Conservation (phyloP, 371 early-diverging fungal genomes). For the Gilbertella persicaria region DNA sequence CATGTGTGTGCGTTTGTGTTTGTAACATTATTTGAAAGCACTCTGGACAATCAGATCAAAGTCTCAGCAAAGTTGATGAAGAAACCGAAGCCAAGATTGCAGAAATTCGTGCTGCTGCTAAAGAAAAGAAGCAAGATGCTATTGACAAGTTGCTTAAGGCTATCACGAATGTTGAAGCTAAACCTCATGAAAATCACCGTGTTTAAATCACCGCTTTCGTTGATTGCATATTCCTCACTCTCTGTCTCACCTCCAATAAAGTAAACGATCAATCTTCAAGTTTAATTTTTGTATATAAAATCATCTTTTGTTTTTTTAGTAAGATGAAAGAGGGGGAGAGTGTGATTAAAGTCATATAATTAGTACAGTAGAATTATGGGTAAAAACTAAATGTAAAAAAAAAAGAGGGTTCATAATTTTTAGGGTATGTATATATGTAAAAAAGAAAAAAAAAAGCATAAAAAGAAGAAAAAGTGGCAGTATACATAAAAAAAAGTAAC, state of each 20-base stretch:
- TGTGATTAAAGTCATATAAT: background rate
- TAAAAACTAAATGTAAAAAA: background rate
- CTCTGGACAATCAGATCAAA: constrained; percentile 74
- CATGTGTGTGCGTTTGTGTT: background rate
- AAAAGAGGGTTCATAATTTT: background rate
- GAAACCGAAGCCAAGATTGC: constrained; percentile 82
- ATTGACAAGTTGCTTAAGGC: constrained; percentile 74
- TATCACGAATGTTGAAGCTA: constrained; percentile 72
- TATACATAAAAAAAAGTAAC: constrained; percentile 7
- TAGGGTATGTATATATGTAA: constrained; percentile 1
- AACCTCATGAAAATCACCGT: constrained; percentile 65
- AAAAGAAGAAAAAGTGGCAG: background rate
- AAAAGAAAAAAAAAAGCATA: constrained; percentile 2
- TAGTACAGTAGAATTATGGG: constrained; percentile 3
- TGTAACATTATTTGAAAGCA: constrained; percentile 53
- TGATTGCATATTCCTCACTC: background rate
- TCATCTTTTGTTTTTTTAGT: no score
- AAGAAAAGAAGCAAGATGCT: constrained; percentile 73
- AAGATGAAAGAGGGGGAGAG: no score
- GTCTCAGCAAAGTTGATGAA: constrained; percentile 64
- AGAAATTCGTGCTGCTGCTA: constrained; percentile 64
- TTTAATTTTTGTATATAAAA: no score
- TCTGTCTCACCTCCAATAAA: background rate
- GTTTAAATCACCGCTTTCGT: constrained; percentile 23
- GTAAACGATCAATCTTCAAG: background rate